Conservation (phyloP, 208 protist species). For the Acanthamoeba lenticulata region DNA sequence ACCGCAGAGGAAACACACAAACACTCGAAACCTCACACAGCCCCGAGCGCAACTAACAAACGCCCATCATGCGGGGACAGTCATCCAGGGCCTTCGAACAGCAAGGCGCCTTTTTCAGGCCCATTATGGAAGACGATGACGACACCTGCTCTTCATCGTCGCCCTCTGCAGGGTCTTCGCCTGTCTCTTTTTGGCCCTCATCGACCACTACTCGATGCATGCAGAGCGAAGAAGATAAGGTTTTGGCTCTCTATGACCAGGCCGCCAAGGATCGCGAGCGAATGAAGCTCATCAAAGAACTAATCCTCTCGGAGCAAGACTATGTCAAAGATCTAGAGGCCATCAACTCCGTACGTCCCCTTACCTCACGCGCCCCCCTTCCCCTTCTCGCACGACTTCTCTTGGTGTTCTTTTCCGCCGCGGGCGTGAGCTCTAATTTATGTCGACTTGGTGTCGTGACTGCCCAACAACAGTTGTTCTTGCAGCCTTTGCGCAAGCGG, state of each 20-base stretch:
- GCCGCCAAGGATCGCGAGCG: neutral
- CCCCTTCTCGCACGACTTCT: neutral
- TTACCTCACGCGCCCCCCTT: neutral
- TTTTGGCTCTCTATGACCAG: neutral
- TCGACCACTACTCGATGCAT: neutral
- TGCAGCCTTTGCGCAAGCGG: conserved; percentile 25
- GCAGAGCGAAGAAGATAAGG: neutral
- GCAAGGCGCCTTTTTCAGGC: neutral
- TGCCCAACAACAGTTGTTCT: neutral
- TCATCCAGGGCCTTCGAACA: neutral
- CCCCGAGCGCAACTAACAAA: neutral
- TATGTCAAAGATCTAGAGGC: conserved; percentile 10
- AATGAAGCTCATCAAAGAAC: neutral
- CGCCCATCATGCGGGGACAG: neutral
- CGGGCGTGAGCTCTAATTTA: neutral
- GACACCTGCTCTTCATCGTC: neutral
- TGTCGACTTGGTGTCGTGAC: neutral
- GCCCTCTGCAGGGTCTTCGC: neutral
- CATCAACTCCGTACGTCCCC: conserved; percentile 22
- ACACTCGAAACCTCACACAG: neutral
- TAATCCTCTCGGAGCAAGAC: neutral
- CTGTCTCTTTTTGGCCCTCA: neutral
- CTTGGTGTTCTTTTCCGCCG: no score
- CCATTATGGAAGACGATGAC: neutral
- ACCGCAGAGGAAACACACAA: neutral